These are phyloP conservation scores for Vitis amurensis DNA, from an alignment of 164 flowering plant species.

Conservation along the genomic window DNA sequence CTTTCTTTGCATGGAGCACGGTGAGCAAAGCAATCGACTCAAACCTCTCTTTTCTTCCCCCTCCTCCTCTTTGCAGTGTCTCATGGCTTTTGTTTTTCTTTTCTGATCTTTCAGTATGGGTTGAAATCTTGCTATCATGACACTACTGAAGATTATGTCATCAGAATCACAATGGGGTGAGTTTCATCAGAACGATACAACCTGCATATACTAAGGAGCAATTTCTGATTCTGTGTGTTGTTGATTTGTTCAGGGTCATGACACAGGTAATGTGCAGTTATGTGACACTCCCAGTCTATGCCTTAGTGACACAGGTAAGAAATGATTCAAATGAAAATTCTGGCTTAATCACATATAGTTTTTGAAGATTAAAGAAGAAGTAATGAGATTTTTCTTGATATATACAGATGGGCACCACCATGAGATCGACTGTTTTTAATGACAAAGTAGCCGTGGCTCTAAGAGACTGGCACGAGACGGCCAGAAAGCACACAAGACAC, in stretches of 20 bases:
- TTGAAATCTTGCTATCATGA: conserved; percentile 40
- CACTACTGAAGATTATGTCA: conserved; percentile 31
- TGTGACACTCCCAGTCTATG: conserved; percentile 60
- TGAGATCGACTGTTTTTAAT: conserved; percentile 26
- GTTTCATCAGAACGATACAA: not conserved
- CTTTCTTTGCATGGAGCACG: conserved; percentile 53
- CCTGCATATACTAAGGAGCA: too few species aligned
- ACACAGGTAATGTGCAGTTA: conserved; percentile 56
- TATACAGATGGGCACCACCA: conserved; percentile 28
- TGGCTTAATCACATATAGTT: not conserved
- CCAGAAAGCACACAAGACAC: conserved; percentile 18
- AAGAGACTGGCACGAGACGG: conserved; percentile 17
- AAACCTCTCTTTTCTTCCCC: not conserved
- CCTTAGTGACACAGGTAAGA: conserved; percentile 61
- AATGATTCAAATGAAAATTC: not conserved
- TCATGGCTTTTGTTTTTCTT: not conserved
- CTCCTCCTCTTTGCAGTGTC: too few species aligned
- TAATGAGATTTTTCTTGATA: not conserved
- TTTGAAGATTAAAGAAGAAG: too few species aligned
- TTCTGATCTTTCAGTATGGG: conserved; percentile 33
- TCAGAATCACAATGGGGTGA: conserved; percentile 55
- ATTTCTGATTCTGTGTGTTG: not conserved
- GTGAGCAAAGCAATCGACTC: conserved; percentile 27
- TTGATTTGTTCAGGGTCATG: conserved; percentile 35
- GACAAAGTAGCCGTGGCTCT: conserved; percentile 23